phyloP scores from a whole-genome alignment of 2,329 filamentous ascomycete genomes.

The Penicillium sp. region DNA sequence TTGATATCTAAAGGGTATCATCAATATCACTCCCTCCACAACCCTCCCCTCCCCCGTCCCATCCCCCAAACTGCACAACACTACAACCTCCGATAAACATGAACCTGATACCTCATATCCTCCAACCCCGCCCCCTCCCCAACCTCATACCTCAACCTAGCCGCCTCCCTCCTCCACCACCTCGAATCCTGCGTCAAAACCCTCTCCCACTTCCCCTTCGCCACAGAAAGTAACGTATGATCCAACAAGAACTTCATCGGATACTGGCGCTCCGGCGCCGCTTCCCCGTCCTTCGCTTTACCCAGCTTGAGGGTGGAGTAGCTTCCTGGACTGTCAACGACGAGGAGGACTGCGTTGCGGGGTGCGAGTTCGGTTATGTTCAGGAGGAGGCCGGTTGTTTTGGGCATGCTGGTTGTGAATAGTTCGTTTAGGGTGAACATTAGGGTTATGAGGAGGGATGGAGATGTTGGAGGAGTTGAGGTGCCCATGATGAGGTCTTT shows the following conservation, averaged over 20 bases:
- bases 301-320: conserved; percentile 83
- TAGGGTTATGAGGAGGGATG: conserved; percentile 71
- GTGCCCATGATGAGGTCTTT: conserved; percentile 40
- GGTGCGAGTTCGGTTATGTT: conserved; percentile 66
- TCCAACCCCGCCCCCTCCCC: conserved; percentile 86
- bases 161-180: conserved; percentile 78
- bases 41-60: background rate
- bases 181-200: conserved; percentile 75
- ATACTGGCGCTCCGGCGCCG: conserved; percentile 64
- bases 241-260: conserved; percentile 95
- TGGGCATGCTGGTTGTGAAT: conserved; percentile 76
- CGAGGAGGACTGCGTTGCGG: conserved; percentile 72
- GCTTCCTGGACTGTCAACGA: conserved; percentile 91
- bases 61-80: background rate
- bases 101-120: conserved; percentile 94
- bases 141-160: conserved; percentile 75
- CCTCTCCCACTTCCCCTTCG: conserved; percentile 70
- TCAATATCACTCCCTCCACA: conserved; percentile 16
- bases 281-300: conserved; percentile 51
- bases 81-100: conserved; percentile 68
- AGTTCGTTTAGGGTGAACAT: conserved; percentile 97
- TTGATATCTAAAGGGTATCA: background rate
- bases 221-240: conserved; percentile 69
- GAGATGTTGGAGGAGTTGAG: background rate
- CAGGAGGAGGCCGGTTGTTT: conserved; percentile 78